Base-by-base conservation (phyloP, 2,329 filamentous ascomycete species). In the Epichloe festucae region DNA sequence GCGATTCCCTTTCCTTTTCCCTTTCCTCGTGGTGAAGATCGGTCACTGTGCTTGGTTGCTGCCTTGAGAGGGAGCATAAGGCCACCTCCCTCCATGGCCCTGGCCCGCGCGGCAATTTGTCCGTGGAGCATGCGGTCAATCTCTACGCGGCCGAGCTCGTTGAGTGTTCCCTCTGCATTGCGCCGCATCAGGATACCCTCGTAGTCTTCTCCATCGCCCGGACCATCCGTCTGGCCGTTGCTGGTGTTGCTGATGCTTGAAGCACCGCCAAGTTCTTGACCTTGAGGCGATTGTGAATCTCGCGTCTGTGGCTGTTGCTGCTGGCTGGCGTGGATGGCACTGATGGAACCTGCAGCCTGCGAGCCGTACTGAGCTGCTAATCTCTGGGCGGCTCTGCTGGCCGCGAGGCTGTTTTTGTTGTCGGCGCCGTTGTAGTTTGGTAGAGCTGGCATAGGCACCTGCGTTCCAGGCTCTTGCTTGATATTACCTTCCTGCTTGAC, bases 41-140 rank as follows among this genome's bases (percentile, higher is more conserved):
- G 46, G 14, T 56, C 52, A 17, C 14, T 34, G 46, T 62, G 56
- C 57, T 70, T 73, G 6, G 67, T 67, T 12, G 77, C 76, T 56
- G 82, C 73, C 57, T 77, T 74, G 11, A 89, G 73, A 2, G 87
- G 83, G 17, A 89, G 65, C 84, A 90, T 88, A 53, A 90, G 70
- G 7, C 87, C 81, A 44, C 81, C 87, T 47, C 82, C 87, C 63
- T 90, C 84, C 73, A 89, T 84, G 56, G 74, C 73, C 63, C 78
- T 81, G 8, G 82, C 82, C 57, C 77, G 76, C 45, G 79, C 76
- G 50, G 80, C 75, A 54, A 90, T 81, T 58, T 84, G 80, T 49
- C 76, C 73, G 57, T 86, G 84, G 59, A 91, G 78, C 62, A 86
- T 71, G 45, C 74, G 70, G 61, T 91, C 86, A 54, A 88, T 82